A percentile compares a stretch with the other conserved stretches of the same genome.
phyloP scores from a whole-genome alignment of 75 land plant genomes.

The Ceratopteris richardii region DNA sequence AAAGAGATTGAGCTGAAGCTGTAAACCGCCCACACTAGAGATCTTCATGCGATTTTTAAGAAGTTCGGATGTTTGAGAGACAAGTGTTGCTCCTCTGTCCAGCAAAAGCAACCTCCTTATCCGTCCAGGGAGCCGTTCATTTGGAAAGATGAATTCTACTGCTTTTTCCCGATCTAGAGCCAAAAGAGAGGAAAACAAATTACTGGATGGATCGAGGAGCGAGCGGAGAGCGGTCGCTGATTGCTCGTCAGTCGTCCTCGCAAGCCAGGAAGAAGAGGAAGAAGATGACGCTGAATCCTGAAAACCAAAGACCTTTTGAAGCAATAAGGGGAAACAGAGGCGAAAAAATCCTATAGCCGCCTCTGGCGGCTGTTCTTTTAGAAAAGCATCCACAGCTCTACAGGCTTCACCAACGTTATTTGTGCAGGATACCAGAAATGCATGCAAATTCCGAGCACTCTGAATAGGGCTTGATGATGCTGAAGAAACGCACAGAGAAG shows the following conservation, averaged over 20 bases:
- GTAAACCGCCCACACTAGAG: conserved; percentile 17
- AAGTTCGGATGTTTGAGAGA: conserved; percentile 43
- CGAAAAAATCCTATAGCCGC: conserved; percentile 56
- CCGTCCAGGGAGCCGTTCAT: conserved; percentile 72
- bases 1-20: conserved; percentile 65
- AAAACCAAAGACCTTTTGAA: conserved; percentile 69
- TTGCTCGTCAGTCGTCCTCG: conserved; percentile 23
- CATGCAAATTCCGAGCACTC: conserved; percentile 22
- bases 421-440: conserved; percentile 12
- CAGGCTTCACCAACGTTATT: conserved; percentile 32
- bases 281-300: conserved; percentile 27
- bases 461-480: background rate
- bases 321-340: conserved; percentile 57
- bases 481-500: too few species aligned
- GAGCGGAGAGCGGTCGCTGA: conserved; percentile 37
- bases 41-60: conserved; percentile 45
- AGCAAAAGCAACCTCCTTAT: conserved; percentile 28
- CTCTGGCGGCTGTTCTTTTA: conserved; percentile 36
- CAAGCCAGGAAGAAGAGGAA: conserved; percentile 53
- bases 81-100: conserved; percentile 24
- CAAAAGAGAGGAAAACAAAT: conserved; percentile 43
- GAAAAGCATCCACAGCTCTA: conserved; percentile 33
- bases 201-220: conserved; percentile 57
- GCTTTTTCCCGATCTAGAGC: conserved; percentile 50
- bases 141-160: conserved; percentile 69